Evolutionary conservation across 176 grass and related monocot species (phyloP), one percentile per base, ranked within the genome.

Genomic region (Oryza punctata): DNA sequence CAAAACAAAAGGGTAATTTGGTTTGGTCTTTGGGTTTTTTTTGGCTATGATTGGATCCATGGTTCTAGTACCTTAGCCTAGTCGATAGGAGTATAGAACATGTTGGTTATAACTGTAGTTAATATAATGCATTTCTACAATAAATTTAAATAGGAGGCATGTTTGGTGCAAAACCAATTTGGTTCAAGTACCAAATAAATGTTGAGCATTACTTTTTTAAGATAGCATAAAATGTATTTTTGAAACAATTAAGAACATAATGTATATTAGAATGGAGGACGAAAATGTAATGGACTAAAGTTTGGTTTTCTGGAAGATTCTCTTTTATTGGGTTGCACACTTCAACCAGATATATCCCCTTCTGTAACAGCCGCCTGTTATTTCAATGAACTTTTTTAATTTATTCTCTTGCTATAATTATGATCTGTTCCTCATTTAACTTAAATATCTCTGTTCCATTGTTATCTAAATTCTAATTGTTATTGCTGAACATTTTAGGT

Each of bases 401-500:
- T 65, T 43, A 65, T 1, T 41, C 52, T 41, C 75, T 77, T 41
- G 57, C 52, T 41, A 77, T 63, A 38, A 77, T 37, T 76, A 40
- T 38, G 24, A 38, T 63, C 40, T 65, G 16, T 26, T 78, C 24
- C 16, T 80, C 66, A 21, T 67, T 67, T 47, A 24, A 19, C 57
- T 24, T 61, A 61, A 61, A 61, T 61, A 80, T 37, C 30, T 70
- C 69, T 21, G 3, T n/a, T 41, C 64, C 18, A 19, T 47, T 79
- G 12, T 78, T 65, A 45, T 72, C 35, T 47, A 70, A 27, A 73
- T 47, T 70, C 3, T 21, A 26, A 29, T 11, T 77, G 50, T 16
- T 64, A n/a, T 12, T 75, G 10, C 44, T 72, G 63, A 72, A 19
- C 49, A 74, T 91, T 87, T 86, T 85, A 98, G 96, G 91, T 40